These are phyloP conservation scores for Glycine tomentella DNA, from an alignment of 306 rosid species.

Conservation along the genomic window DNA sequence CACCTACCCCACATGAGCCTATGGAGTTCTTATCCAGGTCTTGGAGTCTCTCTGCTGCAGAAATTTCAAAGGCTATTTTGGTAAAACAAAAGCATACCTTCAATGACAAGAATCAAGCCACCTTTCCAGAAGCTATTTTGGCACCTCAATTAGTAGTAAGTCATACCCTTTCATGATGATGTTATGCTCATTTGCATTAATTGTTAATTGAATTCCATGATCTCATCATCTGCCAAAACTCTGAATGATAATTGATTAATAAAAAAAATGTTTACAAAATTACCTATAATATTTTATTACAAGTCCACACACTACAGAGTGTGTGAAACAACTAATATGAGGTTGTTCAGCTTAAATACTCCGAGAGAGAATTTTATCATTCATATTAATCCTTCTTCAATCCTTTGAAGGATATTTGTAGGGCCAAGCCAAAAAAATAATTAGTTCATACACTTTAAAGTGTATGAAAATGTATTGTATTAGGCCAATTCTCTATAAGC, in stretches of 20 bases:
- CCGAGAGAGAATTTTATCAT: neutral
- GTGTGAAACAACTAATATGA: neutral
- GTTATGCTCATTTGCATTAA: neutral
- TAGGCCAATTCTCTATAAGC: neutral
- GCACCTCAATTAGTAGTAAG: conserved; percentile 62
- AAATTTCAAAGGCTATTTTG: conserved; percentile 80
- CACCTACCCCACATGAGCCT: conserved; percentile 87
- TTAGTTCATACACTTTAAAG: neutral
- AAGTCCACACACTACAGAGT: neutral
- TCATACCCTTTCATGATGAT: neutral
- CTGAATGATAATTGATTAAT: neutral
- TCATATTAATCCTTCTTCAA: too few species aligned
- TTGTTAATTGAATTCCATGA: neutral
- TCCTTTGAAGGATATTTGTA: neutral
- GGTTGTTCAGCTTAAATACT: too few species aligned
- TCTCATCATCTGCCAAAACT: neutral
- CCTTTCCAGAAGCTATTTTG: conserved; percentile 52
- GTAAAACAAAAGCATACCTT: conserved; percentile 65
- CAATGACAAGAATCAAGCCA: conserved; percentile 51
- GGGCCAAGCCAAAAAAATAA: neutral
- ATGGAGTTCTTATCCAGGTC: conserved; percentile 90
- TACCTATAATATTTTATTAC: neutral
- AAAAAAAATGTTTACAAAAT: neutral
- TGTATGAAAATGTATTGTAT: neutral
- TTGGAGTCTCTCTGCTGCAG: conserved; percentile 93